Percentiles rank a stretch among this genome's conserved stretches.
Evolutionary conservation across 768 basidiomycete genomes (phyloP).

Genomic region (Pleurotus sapidus): DNA sequence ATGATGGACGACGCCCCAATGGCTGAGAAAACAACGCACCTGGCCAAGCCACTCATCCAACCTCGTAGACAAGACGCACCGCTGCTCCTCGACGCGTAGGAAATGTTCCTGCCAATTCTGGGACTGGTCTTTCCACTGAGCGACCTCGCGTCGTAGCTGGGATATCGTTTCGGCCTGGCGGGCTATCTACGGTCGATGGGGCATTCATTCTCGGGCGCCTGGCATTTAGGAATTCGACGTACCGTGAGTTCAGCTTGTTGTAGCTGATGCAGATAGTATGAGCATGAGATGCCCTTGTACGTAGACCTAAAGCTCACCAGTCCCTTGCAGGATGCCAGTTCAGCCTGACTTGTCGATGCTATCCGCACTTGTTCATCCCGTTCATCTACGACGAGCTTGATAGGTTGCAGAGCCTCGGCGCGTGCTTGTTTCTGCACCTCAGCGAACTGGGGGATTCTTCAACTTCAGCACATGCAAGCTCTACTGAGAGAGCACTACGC

Average conservation of each 20-base stretch:
- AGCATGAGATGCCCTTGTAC: neutral
- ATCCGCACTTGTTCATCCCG: constrained; percentile 41
- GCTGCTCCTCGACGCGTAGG: constrained; percentile 68
- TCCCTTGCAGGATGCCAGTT: constrained; percentile 51
- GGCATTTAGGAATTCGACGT: constrained; percentile 12
- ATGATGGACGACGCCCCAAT: neutral
- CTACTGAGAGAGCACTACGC: neutral
- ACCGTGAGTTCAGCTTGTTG: constrained; percentile 59
- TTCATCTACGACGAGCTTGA: constrained; percentile 25
- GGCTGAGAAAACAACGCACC: constrained; percentile 28
- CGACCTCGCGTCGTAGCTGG: constrained; percentile 60
- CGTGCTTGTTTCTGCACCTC: constrained; percentile 55
- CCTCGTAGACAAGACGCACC: constrained; percentile 52
- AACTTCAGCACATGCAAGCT: too few species aligned
- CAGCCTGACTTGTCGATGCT: constrained; percentile 40
- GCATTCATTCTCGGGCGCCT: neutral
- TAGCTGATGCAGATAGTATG: constrained; percentile 28
- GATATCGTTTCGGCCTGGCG: constrained; percentile 60
- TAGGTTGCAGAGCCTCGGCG: constrained; percentile 47
- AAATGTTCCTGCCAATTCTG: constrained; percentile 82
- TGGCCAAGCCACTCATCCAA: constrained; percentile 59
- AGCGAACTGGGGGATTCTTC: constrained; percentile 37
- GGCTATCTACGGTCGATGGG: constrained; percentile 35
- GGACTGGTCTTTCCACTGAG: constrained; percentile 75
- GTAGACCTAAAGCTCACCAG: constrained; percentile 34